These are phyloP conservation scores for Chaetoceros muelleri DNA, from an alignment of 108 stramenopile genomes.

Conservation along the genomic window DNA sequence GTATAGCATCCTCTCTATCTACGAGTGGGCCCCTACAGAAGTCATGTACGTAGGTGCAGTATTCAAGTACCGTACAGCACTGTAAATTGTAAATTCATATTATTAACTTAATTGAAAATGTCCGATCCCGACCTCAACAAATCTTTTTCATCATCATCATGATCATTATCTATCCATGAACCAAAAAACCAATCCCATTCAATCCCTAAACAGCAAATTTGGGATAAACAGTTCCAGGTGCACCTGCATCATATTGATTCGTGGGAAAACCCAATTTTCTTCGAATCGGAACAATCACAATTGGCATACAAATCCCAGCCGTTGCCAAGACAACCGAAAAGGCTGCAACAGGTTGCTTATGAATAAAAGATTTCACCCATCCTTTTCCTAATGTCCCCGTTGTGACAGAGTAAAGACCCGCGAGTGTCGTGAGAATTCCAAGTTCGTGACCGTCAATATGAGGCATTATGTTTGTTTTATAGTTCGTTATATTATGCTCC, in stretches of 20 bases:
- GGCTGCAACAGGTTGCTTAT: constrained; percentile 74
- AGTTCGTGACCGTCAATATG: constrained; percentile 80
- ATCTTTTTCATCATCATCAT: no score
- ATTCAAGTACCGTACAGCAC: no score
- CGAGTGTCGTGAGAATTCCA: constrained; percentile 49
- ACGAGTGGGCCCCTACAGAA: no score
- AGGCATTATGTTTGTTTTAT: constrained; percentile 32
- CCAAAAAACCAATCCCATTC: background rate
- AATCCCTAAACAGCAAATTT: constrained; percentile 21
- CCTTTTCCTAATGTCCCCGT: constrained; percentile 63
- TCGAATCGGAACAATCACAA: constrained; percentile 65
- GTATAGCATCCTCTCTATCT: no score
- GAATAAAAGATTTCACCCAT: constrained; percentile 66
- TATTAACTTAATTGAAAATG: no score
- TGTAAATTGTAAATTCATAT: no score
- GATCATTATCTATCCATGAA: background rate
- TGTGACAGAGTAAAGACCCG: constrained; percentile 44
- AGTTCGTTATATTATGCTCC: no score
- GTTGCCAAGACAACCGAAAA: constrained; percentile 44
- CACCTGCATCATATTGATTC: constrained; percentile 69
- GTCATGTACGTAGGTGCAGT: no score
- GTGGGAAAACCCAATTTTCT: constrained; percentile 68
- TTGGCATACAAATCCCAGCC: constrained; percentile 46
- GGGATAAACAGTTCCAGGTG: constrained; percentile 52
- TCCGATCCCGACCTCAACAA: no score